Evolutionary conservation across 768 basidiomycete genomes (phyloP), one percentile per base, ranked within the genome.

Genomic region (Kwoniella mangroviensis): DNA sequence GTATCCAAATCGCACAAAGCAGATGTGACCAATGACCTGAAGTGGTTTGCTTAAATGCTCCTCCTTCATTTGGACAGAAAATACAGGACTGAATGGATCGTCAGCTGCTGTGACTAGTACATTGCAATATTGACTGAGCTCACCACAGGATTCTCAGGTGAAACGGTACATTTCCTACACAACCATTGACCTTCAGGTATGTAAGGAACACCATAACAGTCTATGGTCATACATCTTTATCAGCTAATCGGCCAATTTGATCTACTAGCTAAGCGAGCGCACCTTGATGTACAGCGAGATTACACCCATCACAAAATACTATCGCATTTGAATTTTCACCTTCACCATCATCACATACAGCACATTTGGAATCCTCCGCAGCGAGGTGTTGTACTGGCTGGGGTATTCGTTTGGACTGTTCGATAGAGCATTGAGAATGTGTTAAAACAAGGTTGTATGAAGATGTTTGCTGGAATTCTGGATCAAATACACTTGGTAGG

Each of bases 131-230:
- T 40, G 22, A 11, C 19, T 12, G 12, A 0, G 84, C 92, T 73
- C 79, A 95, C 94, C 70, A 99, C 97, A 15, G 95, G 93, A 75
- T 90, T 92, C 83, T 98, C 96, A 0, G 97, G 97, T 1, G 94
- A 96, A 11, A 98, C 94, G 0, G 94, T 98, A 79, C 97, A 99
- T 84, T 99, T 99, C 56, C 97, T 86, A 82, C 97, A 99, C 42
- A 99, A 88, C 97, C 97, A 99, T 82, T 99, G 97, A 1, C 97
- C 97, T 85, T 99, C 97, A 0, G 97, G 97, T 68, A 99, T 98
- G 80, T 99, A 99, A 12, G 97, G 97, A 1, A 99, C 94, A 21
- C 97, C 97, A 78, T 99, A 99, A 79, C 97, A 99, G 81, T 99
- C 97, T 97, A 69, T 9, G n/a, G n/a, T 24, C 34, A 0, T 10